Conservation (phyloP, 179 eudicot genomes). For the Beta macrorhiza region DNA sequence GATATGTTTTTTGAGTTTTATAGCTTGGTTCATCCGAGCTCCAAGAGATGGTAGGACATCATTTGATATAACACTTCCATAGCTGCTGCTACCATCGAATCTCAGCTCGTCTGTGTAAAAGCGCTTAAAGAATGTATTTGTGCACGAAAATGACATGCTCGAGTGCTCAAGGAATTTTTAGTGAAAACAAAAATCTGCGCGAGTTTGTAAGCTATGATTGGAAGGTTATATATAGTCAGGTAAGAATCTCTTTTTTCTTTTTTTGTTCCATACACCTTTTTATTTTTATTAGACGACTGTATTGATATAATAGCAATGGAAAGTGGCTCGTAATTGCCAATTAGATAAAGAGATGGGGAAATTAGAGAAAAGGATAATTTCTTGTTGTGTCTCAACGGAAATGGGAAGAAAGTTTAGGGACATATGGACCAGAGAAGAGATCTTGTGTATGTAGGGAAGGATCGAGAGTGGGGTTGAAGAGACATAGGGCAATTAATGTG, state of each 20-base stretch:
- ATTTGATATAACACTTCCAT: conserved; percentile 50
- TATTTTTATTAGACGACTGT: neutral
- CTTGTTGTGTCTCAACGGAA: conserved; percentile 22
- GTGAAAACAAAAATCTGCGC: neutral
- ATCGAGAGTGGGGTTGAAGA: neutral
- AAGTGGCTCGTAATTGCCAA: conserved; percentile 16
- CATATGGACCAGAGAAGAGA: conserved; percentile 24
- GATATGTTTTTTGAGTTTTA: conserved; percentile 44
- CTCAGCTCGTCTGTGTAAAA: conserved; percentile 45
- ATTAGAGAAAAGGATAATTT: conserved; percentile 24
- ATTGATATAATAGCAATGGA: neutral
- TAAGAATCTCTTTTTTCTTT: conserved; percentile 20
- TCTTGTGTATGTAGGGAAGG: conserved; percentile 2
- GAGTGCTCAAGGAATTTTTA: neutral
- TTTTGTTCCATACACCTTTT: neutral
- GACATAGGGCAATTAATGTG: conserved; percentile 11
- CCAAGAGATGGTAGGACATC: conserved; percentile 73
- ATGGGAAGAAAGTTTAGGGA: conserved; percentile 18
- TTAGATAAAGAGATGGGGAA: conserved; percentile 3
- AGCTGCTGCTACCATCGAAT: conserved; percentile 31
- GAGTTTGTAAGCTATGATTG: conserved; percentile 14
- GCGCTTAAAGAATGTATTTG: conserved; percentile 39
- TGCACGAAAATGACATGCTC: conserved; percentile 40
- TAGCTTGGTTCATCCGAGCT: conserved; percentile 58
- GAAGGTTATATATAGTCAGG: conserved; percentile 24